Conservation (phyloP, 108 stramenopile species). For the Nannochloropsis salina region DNA sequence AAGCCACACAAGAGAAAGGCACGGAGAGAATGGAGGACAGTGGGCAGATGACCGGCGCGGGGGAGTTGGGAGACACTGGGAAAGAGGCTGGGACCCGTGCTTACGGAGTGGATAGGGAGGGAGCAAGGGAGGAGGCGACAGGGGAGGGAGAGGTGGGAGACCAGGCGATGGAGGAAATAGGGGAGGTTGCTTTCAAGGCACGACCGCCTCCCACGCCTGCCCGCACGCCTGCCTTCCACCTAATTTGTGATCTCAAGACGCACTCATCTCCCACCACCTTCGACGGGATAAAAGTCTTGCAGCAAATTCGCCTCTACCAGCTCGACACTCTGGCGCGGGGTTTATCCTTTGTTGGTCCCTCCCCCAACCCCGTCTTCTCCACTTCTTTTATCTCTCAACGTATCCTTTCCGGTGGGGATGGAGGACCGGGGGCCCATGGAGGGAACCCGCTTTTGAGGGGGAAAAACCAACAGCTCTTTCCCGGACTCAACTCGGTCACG, state of each 20-base stretch:
- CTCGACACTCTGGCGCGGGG: neutral
- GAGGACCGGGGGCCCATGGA: neutral
- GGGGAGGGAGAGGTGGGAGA: neutral
- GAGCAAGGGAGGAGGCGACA: neutral
- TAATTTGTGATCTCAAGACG: neutral
- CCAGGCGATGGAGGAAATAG: neutral
- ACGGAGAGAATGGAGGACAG: neutral
- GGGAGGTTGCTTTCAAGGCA: neutral
- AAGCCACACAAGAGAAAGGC: neutral
- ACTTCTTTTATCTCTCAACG: neutral
- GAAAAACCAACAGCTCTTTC: slow-evolving; percentile 6
- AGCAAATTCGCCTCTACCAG: neutral
- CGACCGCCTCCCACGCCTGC: neutral
- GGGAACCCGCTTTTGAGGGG: neutral
- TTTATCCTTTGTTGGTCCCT: neutral
- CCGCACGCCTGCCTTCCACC: neutral
- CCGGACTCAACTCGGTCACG: neutral
- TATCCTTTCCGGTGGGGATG: neutral
- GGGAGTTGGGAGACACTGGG: neutral
- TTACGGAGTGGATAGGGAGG: neutral
- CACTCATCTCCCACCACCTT: neutral
- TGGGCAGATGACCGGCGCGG: neutral
- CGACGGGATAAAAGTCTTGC: neutral
- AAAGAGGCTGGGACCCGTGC: neutral
- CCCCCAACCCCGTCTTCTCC: neutral